A percentile compares a stretch with the other conserved stretches of the same genome.
phyloP scores from a whole-genome alignment of 768 basidiomycete species.

The Dentipellis sp. region DNA sequence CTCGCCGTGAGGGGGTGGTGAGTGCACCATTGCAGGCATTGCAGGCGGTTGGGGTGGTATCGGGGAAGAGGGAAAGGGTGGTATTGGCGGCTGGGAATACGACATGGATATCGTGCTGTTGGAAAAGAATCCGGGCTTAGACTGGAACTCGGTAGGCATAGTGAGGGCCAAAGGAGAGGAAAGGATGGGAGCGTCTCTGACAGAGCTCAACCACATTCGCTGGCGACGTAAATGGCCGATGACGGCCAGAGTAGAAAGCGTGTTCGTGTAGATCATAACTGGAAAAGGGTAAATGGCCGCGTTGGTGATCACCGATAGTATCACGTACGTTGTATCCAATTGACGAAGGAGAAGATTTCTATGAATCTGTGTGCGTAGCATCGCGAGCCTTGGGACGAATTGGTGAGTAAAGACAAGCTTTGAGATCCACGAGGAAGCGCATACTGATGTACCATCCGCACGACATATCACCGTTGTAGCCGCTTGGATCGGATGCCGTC shows the following conservation, averaged over 20 bases:
- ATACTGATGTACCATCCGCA: too few species aligned
- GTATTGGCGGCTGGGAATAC: not conserved
- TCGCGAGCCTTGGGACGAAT: not conserved
- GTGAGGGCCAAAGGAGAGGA: not conserved
- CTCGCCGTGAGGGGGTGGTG: too few species aligned
- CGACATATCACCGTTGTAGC: not conserved
- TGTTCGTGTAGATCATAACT: constrained; percentile 2
- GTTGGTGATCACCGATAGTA: not conserved
- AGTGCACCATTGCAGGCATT: not conserved
- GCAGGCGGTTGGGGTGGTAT: not conserved
- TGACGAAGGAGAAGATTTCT: not conserved
- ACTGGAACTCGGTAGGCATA: not conserved
- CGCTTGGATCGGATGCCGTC: not conserved
- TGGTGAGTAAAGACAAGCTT: too few species aligned
- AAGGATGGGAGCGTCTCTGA: not conserved
- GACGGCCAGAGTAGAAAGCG: not conserved
- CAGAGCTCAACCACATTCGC: not conserved
- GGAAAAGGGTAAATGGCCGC: not conserved
- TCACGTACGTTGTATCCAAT: not conserved
- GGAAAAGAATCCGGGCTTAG: not conserved
- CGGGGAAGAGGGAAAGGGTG: not conserved
- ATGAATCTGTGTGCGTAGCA: not conserved
- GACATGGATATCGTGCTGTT: not conserved
- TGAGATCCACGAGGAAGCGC: too few species aligned
- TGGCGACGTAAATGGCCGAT: not conserved